phyloP scores from a whole-genome alignment of 2,329 filamentous ascomycete genomes.

The Apiospora malaysiana region DNA sequence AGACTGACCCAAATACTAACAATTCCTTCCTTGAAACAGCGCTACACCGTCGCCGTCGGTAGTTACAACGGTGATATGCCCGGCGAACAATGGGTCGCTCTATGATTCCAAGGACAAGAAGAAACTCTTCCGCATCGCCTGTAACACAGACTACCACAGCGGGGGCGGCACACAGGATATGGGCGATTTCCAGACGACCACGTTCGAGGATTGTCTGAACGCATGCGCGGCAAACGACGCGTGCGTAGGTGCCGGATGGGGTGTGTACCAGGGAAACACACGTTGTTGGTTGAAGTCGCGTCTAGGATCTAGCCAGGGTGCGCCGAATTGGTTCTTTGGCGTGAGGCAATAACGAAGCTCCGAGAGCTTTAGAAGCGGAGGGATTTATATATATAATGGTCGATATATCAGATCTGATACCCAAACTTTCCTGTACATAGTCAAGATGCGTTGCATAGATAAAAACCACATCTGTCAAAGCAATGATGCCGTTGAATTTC shows the following conservation, averaged over 20 bases:
- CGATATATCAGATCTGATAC: constrained; percentile 9
- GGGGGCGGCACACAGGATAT: constrained; percentile 39
- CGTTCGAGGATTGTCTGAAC: constrained; percentile 41
- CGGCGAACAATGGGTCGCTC: constrained; percentile 42
- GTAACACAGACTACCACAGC: constrained; percentile 43
- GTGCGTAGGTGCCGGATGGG: constrained; percentile 45
- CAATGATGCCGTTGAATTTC: neutral
- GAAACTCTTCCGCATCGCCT: constrained; percentile 39
- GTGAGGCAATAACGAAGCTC: constrained; percentile 32
- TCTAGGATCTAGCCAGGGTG: constrained; percentile 35
- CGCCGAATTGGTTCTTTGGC: constrained; percentile 40
- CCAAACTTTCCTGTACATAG: constrained; percentile 1
- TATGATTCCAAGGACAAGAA: constrained; percentile 32
- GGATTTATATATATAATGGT: neutral
- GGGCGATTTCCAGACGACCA: constrained; percentile 30
- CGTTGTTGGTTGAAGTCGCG: constrained; percentile 45
- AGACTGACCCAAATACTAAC: neutral
- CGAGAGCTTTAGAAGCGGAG: neutral
- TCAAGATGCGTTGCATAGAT: neutral
- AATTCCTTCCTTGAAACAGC: neutral
- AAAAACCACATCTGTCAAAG: neutral
- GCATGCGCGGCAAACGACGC: constrained; percentile 36
- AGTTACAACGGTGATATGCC: constrained; percentile 33
- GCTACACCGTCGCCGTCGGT: constrained; percentile 16
- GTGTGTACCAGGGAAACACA: constrained; percentile 33